Percentiles rank a stretch among this genome's conserved stretches.
Evolutionary conservation across 257 asterid genomes (phyloP).

Genomic region (Solanum arcanum): DNA sequence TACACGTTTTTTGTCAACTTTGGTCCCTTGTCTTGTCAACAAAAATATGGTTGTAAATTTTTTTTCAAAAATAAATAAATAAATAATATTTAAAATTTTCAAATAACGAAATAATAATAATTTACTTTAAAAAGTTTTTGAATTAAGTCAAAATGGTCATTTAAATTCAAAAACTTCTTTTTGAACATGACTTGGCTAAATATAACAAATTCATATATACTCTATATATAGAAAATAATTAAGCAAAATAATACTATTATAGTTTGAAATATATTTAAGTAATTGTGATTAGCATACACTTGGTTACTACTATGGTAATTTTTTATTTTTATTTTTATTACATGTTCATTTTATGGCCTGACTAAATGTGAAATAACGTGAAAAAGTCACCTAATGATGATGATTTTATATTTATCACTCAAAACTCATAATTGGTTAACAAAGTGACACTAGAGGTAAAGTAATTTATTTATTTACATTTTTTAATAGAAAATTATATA

Average conservation of each 20-base stretch:
- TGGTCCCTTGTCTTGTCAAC: background rate
- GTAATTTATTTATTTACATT: background rate
- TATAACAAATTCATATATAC: background rate
- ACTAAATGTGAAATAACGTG: background rate
- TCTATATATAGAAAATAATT: too few species aligned
- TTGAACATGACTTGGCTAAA: background rate
- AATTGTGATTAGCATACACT: background rate
- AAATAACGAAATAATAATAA: background rate
- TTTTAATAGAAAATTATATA: background rate
- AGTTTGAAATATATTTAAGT: background rate
- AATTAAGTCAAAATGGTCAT: background rate
- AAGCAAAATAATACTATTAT: background rate
- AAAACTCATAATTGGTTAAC: background rate
- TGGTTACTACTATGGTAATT: background rate
- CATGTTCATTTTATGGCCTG: background rate
- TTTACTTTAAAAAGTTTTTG: background rate
- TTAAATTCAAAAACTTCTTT: background rate
- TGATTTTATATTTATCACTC: background rate
- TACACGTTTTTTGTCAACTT: background rate
- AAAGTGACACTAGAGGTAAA: background rate
- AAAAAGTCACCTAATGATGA: background rate
- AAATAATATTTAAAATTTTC: background rate
- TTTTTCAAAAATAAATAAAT: background rate
- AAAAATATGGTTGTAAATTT: background rate
- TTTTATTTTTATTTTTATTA: background rate